Evolutionary conservation across 164 flowering plant species (phyloP), one percentile per base, ranked within the genome.

Genomic region (Paratinospora sagittata): DNA sequence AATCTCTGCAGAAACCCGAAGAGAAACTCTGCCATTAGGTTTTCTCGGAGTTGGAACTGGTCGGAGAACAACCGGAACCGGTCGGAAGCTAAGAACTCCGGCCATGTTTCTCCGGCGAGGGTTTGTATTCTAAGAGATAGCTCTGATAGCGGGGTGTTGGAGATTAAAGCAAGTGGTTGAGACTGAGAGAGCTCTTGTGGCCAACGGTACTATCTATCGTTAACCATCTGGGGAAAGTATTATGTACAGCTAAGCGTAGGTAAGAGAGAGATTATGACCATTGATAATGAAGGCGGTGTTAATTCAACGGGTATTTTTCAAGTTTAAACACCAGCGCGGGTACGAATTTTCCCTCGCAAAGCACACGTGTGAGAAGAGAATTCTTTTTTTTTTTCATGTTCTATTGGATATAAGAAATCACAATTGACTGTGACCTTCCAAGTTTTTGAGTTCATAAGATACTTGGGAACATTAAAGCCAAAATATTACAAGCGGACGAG

Each of bases 71-170:
- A 55, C 21, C 6, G 86, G 73, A 3, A 79, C 1, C 6, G 81
- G 76, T 0, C 82, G 66, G 81, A 83, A 72, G 72, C 68, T 84
- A 19, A 89, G 72, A 43, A 80, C 79, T 49, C 85, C 88, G 60
- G 85, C 90, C 92, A 88, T 85, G 60, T 65, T 36, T 73, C 6
- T 66, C 80, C 63, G 60, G 21, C 60, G 21, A 17, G 60, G 7
- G 24, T 16, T 19, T n/a, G 61, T 3, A 8, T 55, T 55, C 61
- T 23, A 55, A 16, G 24, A n/a, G 8, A 55, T 55, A 2, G 24
- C 61, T n/a, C n/a, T n/a, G n/a, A n/a, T n/a, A n/a, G n/a, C n/a
- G n/a, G n/a, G 17, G 61, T 19, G 61, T n/a, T 9, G 26, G 8
- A 6, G 19, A 21, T 55, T 55, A 23, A 19, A 19, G 60, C 21